phyloP scores from a whole-genome alignment of 1,284 basidiomycete species.

The Anthracocystis panici-leucophaei region DNA sequence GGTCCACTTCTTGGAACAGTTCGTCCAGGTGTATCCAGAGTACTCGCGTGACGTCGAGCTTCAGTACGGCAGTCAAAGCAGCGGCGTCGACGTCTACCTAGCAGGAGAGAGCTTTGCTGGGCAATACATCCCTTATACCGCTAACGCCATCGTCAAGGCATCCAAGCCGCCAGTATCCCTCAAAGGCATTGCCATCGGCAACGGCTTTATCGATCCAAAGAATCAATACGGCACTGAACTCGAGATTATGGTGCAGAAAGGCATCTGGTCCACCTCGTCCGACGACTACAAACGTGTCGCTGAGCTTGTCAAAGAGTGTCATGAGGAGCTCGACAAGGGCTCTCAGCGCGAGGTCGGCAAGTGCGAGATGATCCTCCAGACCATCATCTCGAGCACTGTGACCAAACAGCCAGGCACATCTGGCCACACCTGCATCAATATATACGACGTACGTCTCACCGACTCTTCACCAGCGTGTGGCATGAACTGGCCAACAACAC shows the following conservation, averaged over 20 bases:
- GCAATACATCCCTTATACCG: constrained; percentile 72
- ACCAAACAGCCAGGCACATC: constrained; percentile 27
- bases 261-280: constrained; percentile 80
- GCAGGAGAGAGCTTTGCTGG: constrained; percentile 49
- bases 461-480: constrained; percentile 91
- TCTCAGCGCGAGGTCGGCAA: constrained; percentile 76
- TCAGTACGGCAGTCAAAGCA: constrained; percentile 66
- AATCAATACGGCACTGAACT: constrained; percentile 90
- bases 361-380: constrained; percentile 79
- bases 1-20: constrained; percentile 85
- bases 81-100: constrained; percentile 78
- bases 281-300: constrained; percentile 71
- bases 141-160: constrained; percentile 82
- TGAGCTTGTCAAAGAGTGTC: constrained; percentile 77
- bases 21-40: constrained; percentile 92
- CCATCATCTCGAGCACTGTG: constrained; percentile 75
- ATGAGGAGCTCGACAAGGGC: constrained; percentile 70
- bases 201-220: constrained; percentile 94
- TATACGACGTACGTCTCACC: constrained; percentile 91
- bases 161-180: constrained; percentile 74
- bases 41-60: constrained; percentile 72
- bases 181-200: constrained; percentile 89
- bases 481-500: constrained; percentile 97
- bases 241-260: constrained; percentile 85
- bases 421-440: constrained; percentile 82